Base-by-base conservation (phyloP, 805 yeast genomes). In the Ogataea sp. region DNA sequence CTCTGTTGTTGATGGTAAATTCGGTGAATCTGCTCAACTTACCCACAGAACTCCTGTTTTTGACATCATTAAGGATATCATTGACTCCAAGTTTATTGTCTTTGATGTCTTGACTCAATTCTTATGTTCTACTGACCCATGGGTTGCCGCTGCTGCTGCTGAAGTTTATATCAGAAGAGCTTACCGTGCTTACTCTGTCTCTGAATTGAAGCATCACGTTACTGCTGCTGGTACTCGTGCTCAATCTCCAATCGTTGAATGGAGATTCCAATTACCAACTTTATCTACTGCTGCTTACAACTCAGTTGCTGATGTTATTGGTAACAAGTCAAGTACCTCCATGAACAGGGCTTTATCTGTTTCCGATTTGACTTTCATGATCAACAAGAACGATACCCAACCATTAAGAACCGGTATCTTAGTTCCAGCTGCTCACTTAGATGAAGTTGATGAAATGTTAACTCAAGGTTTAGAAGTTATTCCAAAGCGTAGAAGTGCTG, bases 111-210 rank as follows among this genome's bases (percentile, higher is more conserved):
- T 93, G 60, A 75, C 95, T 34, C 97, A 87, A 65, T 93, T 93
- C 66, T 77, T 93, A 65, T 77, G 74, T 40, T 83, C 86, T 51
- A 55, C 73, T 11, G 97, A 94, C 55, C 84, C 83, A 36, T 85
- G 86, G 72, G 90, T 93, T 44, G 83, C 90, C 3, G 76, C 90
- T 48, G 97, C 98, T 28, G 97, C 98, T 28, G 87, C 95, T 34
- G 97, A 93, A 65, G 95, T 93, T 43, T 93, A 93, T 62, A 81
- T 89, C 43, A 83, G 97, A 62, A 83, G 98, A 62, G 95, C 97
- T 34, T 93, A 89, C 70, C 80, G 97, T 56, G 97, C 97, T 29
- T 93, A 94, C 67, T 81, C 87, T 31, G 81, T 93, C 45, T 81
- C 85, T 40, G 83, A 80, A 46, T 74, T 94, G 39, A 65, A 68